Evolutionary conservation across 1,139 yeast genomes (phyloP), one percentile per base, ranked within the genome.

Genomic region (Candida sojae): DNA sequence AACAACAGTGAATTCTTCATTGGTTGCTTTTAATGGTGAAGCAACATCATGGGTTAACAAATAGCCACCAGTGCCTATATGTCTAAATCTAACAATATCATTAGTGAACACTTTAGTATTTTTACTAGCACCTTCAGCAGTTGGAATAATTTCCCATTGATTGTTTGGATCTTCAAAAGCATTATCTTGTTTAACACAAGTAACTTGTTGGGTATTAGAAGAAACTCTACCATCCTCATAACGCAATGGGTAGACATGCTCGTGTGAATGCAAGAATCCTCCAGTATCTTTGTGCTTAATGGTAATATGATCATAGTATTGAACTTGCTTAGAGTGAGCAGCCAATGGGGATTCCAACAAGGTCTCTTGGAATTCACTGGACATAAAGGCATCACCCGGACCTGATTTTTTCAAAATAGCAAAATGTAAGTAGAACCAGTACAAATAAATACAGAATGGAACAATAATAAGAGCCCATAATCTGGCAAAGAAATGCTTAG

Each of bases 221-320:
- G 98, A 92, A 46, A 93, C 77, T 70, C 99, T 85, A 10, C 99
- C 99, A 64, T 93, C 98, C 48, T 90, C 97, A 64, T 93, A 93
- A 64, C 97, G 84, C 59, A 91, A 74, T 35, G 99, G 99, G 65
- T 93, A 93, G 11, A 58, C 64, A 43, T 67, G 68, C 33, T 72
- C 77, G 61, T 91, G 97, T 0, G 99, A 93, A 65, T 93, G 97
- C 59, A 93, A 78, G 48, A 80, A 77, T 11, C 89, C 84, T 3
- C 77, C 82, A 3, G 96, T 89, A 43, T 82, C 88, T 61, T 84
- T 85, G 66, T 91, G 96, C 59, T 80, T 81, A 51, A 93, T 65
- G 17, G 96, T 89, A 47, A 93, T 69, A 23, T 79, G 69, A 66
- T 93, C 99, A 63, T 81, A 79, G 66, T 79, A 93, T 60, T 89